A percentile compares a stretch with the other conserved stretches of the same genome.
phyloP scores from a whole-genome alignment of 129 eudicot genomes.

The Rutidosis leptorrhynchoides region DNA sequence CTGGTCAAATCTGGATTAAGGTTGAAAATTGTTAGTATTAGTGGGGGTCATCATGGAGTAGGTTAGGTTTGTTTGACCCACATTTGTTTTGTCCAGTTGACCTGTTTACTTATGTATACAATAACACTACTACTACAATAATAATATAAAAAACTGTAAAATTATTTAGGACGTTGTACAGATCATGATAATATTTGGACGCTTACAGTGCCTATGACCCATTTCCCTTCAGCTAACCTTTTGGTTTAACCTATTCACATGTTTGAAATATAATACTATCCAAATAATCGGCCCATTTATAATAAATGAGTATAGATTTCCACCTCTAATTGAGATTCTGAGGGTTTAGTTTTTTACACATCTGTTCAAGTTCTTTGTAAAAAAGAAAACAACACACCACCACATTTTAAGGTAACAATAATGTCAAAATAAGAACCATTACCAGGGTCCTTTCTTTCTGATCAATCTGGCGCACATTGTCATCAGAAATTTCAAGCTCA shows the following conservation, averaged over 20 bases:
- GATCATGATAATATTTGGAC: background rate
- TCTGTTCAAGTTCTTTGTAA: constrained; percentile 12
- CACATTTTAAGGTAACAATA: background rate
- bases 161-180: background rate
- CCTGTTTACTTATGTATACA: background rate
- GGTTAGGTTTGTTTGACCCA: too few species aligned
- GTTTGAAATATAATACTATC: background rate
- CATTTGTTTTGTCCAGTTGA: background rate
- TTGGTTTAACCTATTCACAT: constrained; percentile 1
- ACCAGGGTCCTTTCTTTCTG: constrained; percentile 74
- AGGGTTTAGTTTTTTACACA: background rate
- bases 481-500: constrained; percentile 44
- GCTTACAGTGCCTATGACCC: background rate
- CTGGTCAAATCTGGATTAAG: background rate
- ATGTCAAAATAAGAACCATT: constrained; percentile 17
- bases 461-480: constrained; percentile 46
- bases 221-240: background rate
- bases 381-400: constrained; percentile 20
- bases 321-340: background rate
- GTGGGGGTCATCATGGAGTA: background rate
- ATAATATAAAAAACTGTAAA: background rate
- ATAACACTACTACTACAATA: background rate
- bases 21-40: background rate
- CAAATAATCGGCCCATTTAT: background rate
- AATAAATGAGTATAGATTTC: background rate